Evolutionary conservation across 179 eudicot genomes (phyloP), one percentile per base, ranked within the genome.

Genomic region (Gypsophila paniculata): DNA sequence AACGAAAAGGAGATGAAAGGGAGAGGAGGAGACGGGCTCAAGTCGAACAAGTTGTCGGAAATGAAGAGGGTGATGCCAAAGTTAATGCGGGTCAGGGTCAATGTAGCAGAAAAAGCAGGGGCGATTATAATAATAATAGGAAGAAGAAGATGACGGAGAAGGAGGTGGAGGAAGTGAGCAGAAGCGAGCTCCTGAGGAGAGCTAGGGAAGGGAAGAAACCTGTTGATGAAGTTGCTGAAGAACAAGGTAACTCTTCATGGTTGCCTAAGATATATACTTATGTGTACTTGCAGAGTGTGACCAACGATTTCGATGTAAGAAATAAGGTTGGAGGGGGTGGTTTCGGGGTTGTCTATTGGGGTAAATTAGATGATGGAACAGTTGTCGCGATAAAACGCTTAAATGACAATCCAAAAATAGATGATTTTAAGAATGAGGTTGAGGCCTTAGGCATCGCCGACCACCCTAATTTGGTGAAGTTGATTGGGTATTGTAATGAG

Each of bases 361-460:
- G 15, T 26, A 49, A 22, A 3, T 7, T 68, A 4, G 2, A 22
- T 1, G 42, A 68, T 26, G 71, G 59, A 17, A 68, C 36, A 39
- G 17, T 46, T n/a, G 8, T 68, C 17, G 71, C 59, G 4, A 42
- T 49, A 0, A 68, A 68, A 68, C 17, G 71, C 9, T 49, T 68
- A 42, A 68, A 25, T 26, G 15, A 13, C 23, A 59, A 42, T 13
- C 59, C 44, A 22, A 68, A 8, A 15, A 49, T 68, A 49, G 71
- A 68, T 42, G 71, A 68, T 18, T 68, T 68, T n/a, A 68, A 49
- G 71, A 68, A 68, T 23, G 71, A 68, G 71, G 71, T 51, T 25
- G 59, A 68, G 6, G 58, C 71, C 39, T 51, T 68, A 26, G 71
- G 42, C 39, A 11, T 4, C 15, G 26, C 71, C 0, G 39, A 51